Conservation (phyloP, 257 asterid genomes). For the Buddleja alternifolia region DNA sequence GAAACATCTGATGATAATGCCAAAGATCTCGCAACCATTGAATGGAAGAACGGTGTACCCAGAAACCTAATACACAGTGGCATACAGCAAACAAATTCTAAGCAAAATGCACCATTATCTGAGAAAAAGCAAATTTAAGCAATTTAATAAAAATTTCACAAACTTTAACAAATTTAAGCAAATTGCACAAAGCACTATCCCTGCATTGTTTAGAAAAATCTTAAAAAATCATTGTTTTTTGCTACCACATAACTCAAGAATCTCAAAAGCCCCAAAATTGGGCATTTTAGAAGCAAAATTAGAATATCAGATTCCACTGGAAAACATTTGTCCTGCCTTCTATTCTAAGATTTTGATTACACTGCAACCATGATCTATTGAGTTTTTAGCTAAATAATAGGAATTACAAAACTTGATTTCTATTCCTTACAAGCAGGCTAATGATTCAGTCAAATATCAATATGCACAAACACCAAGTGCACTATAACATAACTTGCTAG, state of each 20-base stretch:
- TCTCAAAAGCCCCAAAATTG: not conserved
- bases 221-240: not conserved
- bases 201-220: not conserved
- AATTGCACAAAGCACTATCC: no score
- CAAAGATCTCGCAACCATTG: conserved; percentile 87
- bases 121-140: no score
- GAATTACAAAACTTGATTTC: not conserved
- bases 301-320: not conserved
- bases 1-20: conserved; percentile 76
- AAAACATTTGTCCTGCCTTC: not conserved
- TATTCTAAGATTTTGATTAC: not conserved
- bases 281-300: not conserved
- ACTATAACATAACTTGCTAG: not conserved
- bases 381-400: conserved; percentile 1
- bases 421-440: not conserved
- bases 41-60: conserved; percentile 84
- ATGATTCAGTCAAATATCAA: not conserved
- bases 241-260: not conserved
- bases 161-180: no score
- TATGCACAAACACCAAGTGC: not conserved
- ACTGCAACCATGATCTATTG: not conserved
- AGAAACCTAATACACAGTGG: conserved; percentile 58
- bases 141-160: no score
- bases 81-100: conserved; percentile 10
- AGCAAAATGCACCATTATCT: conserved; percentile 21